Evolutionary conservation across 352 stramenopile genomes (phyloP), one percentile per base, ranked within the genome.

Genomic region (Globisporangium rhizosaccharum): DNA sequence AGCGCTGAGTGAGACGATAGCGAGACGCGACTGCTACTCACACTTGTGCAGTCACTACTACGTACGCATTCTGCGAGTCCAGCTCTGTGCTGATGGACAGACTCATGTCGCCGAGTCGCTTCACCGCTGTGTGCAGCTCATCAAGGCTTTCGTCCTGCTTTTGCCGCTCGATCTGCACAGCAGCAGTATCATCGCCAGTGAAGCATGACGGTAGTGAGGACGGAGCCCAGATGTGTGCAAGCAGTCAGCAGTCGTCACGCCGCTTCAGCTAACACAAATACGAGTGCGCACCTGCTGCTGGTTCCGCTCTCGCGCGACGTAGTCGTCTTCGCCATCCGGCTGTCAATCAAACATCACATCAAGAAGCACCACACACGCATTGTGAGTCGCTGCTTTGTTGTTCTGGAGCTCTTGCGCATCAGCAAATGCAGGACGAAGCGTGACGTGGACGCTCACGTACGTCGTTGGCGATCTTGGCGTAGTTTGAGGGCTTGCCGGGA

Each of bases 131-230:
- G 55, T 90, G 80, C 56, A 94, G 68, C 61, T 90, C 69, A 53
- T 91, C 84, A 41, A 94, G 62, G 63, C 70, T 91, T 61, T 94
- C 84, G 51, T 94, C 84, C 57, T 94, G 84, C 67, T 91, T 92
- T 56, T 90, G 73, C 26, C 82, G 82, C 61, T 94, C 84, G 20
- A 82, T 18, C 68, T 82, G 51, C 7, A 45, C 4, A 53, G 46
- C 23, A 39, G 33, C 1, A 12, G 33, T 11, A 12, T 17, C 36
- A 15, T n/a, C 25, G 39, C 20, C 25, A 37, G 39, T 36, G 20
- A 39, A 15, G 9, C 30, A 20, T 17, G 3, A 14, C 26, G 30
- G 0, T 14, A 20, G 15, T 28, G 17, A 41, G 1, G 15, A 36
- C 28, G 9, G 4, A 28, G 17, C 41, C 15, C 37, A 53, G n/a